Evolutionary conservation across 495 filamentous ascomycete species (phyloP).

Genomic region (Aspergillus saccharolyticus): DNA sequence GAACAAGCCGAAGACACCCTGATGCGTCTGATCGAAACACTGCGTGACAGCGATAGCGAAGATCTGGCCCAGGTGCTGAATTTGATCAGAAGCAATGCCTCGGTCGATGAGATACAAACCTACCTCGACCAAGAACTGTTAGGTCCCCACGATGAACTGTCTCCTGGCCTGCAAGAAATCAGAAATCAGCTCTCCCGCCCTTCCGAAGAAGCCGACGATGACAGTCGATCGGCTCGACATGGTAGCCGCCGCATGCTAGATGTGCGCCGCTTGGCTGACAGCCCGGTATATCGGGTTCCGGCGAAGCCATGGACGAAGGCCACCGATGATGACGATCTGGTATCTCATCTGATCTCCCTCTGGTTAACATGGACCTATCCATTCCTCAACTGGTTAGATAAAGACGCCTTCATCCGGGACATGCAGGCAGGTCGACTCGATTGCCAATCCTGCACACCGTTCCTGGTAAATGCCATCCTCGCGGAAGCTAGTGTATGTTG

Average conservation of each 20-base stretch:
- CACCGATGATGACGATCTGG: not conserved
- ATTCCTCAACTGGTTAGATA: not conserved
- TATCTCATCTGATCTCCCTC: not conserved
- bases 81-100: slow-evolving; percentile 26
- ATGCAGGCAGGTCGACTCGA: not conserved
- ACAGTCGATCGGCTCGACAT: not conserved
- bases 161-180: slow-evolving; percentile 19
- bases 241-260: slow-evolving; percentile 17
- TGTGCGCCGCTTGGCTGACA: not conserved
- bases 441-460: not conserved
- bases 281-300: not conserved
- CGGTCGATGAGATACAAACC: slow-evolving; percentile 20
- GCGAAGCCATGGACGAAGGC: not conserved
- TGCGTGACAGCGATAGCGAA: slow-evolving; percentile 18
- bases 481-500: not conserved
- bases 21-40: slow-evolving; percentile 14
- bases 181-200: slow-evolving; percentile 9
- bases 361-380: not conserved
- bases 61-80: slow-evolving; percentile 21
- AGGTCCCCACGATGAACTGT: slow-evolving; percentile 15
- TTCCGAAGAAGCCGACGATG: slow-evolving; percentile 5
- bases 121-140: slow-evolving; percentile 20
- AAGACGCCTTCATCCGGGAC: not conserved
- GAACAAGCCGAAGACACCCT: slow-evolving; percentile 20
- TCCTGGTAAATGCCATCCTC: not conserved